Percentiles rank a stretch among this genome's conserved stretches.
phyloP scores from a whole-genome alignment of 2,329 filamentous ascomycete genomes.

The Cytospora leucostoma region DNA sequence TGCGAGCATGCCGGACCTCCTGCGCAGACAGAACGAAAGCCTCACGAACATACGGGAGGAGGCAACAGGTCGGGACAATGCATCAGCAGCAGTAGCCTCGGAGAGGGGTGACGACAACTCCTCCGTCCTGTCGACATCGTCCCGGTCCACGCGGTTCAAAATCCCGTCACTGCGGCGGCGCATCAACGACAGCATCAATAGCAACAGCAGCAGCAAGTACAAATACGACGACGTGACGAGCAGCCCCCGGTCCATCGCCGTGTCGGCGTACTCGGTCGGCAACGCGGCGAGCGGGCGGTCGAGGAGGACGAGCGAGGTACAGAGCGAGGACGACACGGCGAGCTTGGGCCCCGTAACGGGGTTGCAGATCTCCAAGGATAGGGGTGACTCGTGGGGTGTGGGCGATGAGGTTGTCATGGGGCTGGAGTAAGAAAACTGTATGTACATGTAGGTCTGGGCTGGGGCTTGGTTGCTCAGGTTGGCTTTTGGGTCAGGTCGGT shows the following conservation, averaged over 20 bases:
- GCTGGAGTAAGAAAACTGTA: slow-evolving; percentile 57
- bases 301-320: slow-evolving; percentile 46
- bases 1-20: slow-evolving; percentile 19
- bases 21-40: slow-evolving; percentile 28
- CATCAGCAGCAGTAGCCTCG: slow-evolving; percentile 2
- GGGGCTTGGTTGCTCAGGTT: background rate
- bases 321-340: slow-evolving; percentile 45
- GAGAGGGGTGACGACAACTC: slow-evolving; percentile 42
- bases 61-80: slow-evolving; percentile 20
- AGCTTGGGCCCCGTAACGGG: slow-evolving; percentile 48
- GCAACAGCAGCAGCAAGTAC: background rate
- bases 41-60: slow-evolving; percentile 24
- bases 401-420: slow-evolving; percentile 85
- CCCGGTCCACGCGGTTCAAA: slow-evolving; percentile 46
- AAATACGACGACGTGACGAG: slow-evolving; percentile 16
- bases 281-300: slow-evolving; percentile 36
- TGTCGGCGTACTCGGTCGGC: slow-evolving; percentile 33
- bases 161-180: slow-evolving; percentile 44
- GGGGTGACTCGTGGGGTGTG: slow-evolving; percentile 69
- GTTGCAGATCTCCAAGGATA: slow-evolving; percentile 53
- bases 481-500: background rate
- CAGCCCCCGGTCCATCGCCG: slow-evolving; percentile 28
- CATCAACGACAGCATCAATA: slow-evolving; percentile 38
- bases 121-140: slow-evolving; percentile 52
- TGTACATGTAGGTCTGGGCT: background rate